These are phyloP conservation scores for Neurospora sp. DNA, from an alignment of 495 filamentous ascomycete species.

Conservation along the genomic window DNA sequence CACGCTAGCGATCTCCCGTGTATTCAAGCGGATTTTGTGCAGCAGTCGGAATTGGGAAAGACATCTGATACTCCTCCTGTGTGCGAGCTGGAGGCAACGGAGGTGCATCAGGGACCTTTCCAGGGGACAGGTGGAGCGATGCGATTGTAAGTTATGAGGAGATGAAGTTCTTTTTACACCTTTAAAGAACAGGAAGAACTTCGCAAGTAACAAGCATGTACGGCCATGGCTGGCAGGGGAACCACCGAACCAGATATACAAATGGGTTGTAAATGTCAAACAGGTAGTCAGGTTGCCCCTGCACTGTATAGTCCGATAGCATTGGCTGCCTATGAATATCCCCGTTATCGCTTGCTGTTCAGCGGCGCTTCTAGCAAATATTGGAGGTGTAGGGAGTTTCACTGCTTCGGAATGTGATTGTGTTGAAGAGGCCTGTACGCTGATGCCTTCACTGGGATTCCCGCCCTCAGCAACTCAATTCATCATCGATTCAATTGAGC, in stretches of 20 bases:
- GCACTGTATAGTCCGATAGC: neutral
- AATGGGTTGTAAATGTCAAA: neutral
- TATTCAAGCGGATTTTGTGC: neutral
- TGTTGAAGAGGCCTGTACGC: neutral
- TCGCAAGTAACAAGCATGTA: neutral
- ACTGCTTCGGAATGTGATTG: neutral
- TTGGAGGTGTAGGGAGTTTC: neutral
- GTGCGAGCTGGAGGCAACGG: neutral
- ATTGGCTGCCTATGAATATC: neutral
- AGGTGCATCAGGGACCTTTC: neutral
- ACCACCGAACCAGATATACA: neutral
- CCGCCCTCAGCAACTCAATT: neutral
- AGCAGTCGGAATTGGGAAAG: neutral
- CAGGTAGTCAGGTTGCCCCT: neutral
- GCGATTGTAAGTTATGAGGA: neutral
- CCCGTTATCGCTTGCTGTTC: neutral
- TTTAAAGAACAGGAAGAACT: neutral
- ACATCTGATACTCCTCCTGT: neutral
- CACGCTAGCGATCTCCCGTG: neutral
- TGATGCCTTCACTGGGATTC: neutral
- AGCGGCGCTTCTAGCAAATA: neutral
- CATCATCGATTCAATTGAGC: neutral
- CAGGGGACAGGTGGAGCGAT: neutral
- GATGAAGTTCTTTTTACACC: neutral
- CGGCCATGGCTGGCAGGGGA: neutral